Conservation (phyloP, 176 grass and related monocot species). For the Puya raimondii region DNA sequence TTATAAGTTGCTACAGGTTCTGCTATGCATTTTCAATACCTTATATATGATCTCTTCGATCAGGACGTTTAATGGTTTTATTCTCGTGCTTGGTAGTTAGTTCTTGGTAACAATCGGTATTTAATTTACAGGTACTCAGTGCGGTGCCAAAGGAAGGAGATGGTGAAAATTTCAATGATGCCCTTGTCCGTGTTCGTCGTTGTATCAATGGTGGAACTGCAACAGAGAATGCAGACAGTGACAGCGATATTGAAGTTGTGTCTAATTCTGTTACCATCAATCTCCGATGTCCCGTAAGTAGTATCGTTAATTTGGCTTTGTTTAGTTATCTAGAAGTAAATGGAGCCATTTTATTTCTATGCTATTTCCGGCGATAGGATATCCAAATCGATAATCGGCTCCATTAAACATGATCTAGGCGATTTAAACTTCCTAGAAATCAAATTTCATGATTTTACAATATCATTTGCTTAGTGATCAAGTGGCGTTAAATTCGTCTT, state of each 20-base stretch:
- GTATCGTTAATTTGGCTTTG: background rate
- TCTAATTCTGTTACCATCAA: constrained; percentile 71
- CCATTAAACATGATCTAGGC: too few relatives aligned
- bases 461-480: too few relatives aligned
- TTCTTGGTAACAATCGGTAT: constrained; percentile 15
- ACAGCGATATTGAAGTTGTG: constrained; percentile 89
- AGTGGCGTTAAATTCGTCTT: too few relatives aligned
- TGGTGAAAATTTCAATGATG: constrained; percentile 69
- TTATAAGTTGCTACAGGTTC: background rate
- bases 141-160: constrained; percentile 77
- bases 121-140: constrained; percentile 50
- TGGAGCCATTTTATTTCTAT: background rate
- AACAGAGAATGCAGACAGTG: constrained; percentile 54
- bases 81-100: constrained; percentile 6
- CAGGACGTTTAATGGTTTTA: background rate
- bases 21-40: background rate
- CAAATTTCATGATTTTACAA: too few relatives aligned
- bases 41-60: background rate
- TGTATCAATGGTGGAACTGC: constrained; percentile 75
- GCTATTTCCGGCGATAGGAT: background rate
- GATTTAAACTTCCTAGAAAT: too few relatives aligned
- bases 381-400: too few relatives aligned
- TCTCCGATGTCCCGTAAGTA: constrained; percentile 89
- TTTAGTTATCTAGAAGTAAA: background rate
- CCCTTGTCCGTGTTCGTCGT: constrained; percentile 65